Evolutionary conservation across 257 asterid species (phyloP).

Genomic region (Cynanchum wilfordii): DNA sequence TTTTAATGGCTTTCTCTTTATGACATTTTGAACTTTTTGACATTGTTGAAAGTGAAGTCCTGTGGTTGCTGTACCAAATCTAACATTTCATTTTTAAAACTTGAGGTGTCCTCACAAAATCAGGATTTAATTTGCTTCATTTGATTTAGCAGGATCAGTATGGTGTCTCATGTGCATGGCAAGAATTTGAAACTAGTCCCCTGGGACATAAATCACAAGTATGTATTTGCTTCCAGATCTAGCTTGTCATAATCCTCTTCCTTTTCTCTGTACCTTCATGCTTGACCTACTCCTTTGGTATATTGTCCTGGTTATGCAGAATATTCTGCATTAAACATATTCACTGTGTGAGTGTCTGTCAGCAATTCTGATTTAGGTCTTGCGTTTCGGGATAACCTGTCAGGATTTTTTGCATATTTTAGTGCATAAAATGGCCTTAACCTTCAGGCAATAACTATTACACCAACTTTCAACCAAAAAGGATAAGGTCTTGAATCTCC

Average conservation of each 20-base stretch:
- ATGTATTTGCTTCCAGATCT: slow-evolving; percentile 20
- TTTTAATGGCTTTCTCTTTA: neutral
- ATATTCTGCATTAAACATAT: neutral
- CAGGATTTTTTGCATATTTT: neutral
- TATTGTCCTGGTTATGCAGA: neutral
- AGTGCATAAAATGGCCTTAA: neutral
- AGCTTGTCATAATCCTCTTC: neutral
- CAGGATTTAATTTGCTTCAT: slow-evolving; percentile 2
- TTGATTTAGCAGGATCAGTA: slow-evolving; percentile 51
- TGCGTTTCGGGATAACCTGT: neutral
- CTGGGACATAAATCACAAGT: slow-evolving; percentile 72
- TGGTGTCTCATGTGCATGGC: slow-evolving; percentile 52
- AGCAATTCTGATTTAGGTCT: neutral
- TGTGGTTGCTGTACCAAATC: neutral
- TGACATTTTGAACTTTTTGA: neutral
- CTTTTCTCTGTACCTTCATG: neutral
- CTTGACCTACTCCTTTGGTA: neutral
- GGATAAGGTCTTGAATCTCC: neutral
- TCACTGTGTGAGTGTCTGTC: neutral
- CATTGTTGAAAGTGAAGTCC: neutral
- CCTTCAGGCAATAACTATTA: neutral
- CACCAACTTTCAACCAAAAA: neutral
- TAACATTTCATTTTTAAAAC: neutral
- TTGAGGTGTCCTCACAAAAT: neutral
- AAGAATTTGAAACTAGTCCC: slow-evolving; percentile 62